Conservation (phyloP, 106 monocot genomes). For the Dactylorhiza incarnata region DNA sequence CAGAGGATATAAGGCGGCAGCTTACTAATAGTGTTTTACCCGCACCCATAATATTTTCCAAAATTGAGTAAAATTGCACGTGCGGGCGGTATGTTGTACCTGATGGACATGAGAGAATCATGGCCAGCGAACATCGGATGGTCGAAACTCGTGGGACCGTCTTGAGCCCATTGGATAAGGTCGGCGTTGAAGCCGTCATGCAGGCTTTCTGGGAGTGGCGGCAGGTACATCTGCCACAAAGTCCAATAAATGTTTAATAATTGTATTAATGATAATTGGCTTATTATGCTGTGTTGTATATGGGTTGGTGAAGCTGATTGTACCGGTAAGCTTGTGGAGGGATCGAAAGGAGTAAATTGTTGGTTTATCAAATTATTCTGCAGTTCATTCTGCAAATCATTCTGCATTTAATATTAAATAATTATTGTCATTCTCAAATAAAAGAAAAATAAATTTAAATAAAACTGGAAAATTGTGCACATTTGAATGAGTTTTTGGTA, state of each 20-base stretch:
- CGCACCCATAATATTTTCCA: too few relatives aligned
- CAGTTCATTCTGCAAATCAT: constrained; percentile 24
- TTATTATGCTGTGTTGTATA: neutral
- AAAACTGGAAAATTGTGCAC: too few relatives aligned
- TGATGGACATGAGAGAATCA: constrained; percentile 16
- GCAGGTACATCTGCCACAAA: constrained; percentile 30
- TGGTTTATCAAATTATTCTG: constrained; percentile 4
- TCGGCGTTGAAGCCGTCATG: constrained; percentile 22
- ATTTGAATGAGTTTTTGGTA: neutral
- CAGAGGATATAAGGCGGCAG: too few relatives aligned
- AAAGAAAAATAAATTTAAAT: too few relatives aligned
- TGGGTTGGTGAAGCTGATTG: too few relatives aligned
- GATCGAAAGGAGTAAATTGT: constrained; percentile 27
- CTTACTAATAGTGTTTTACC: too few relatives aligned
- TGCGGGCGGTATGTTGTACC: too few relatives aligned
- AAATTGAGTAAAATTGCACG: too few relatives aligned
- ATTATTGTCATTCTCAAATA: neutral
- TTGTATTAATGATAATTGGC: too few relatives aligned
- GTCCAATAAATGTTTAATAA: neutral
- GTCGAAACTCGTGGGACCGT: constrained; percentile 11
- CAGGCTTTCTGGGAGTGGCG: constrained; percentile 18
- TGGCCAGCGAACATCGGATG: constrained; percentile 25
- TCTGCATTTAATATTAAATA: constrained; percentile 11
- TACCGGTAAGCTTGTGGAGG: constrained; percentile 36
- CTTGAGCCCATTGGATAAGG: constrained; percentile 30